A percentile compares a stretch with the other conserved stretches of the same genome.
These are phyloP conservation scores for Alnus glutinosa DNA, from an alignment of 306 rosid species.

Conservation along the genomic window DNA sequence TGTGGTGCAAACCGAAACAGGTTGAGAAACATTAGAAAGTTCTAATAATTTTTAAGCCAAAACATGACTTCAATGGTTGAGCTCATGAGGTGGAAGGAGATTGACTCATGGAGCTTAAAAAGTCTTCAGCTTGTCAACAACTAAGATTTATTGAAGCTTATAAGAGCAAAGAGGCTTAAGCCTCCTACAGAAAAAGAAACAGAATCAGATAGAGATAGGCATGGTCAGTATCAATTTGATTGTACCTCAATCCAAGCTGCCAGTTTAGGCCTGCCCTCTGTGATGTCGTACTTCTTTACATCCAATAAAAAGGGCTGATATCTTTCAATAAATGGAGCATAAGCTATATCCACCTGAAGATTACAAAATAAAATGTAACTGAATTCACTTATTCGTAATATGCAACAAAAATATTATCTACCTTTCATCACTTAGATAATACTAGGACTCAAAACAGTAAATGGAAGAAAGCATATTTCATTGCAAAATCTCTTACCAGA, in stretches of 20 bases:
- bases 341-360: constrained; percentile 85
- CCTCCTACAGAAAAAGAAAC: neutral
- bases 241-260: constrained; percentile 71
- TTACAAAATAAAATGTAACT: constrained; percentile 6
- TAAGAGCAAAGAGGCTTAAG: neutral
- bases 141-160: neutral
- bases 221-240: neutral
- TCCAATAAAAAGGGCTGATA: constrained; percentile 57
- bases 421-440: neutral
- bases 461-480: neutral
- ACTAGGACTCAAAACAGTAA: neutral
- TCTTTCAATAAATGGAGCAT: constrained; percentile 83
- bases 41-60: no score
- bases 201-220: neutral
- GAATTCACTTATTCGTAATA: neutral
- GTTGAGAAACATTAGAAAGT: neutral
- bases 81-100: neutral
- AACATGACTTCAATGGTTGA: neutral
- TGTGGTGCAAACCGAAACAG: neutral
- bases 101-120: no score
- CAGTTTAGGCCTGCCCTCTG: constrained; percentile 65
- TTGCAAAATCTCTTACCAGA: constrained; percentile 42
- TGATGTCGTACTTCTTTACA: constrained; percentile 63
- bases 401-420: neutral
- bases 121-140: neutral